phyloP scores from a whole-genome alignment of 257 asterid genomes.

The Solanum infundibuliforme region DNA sequence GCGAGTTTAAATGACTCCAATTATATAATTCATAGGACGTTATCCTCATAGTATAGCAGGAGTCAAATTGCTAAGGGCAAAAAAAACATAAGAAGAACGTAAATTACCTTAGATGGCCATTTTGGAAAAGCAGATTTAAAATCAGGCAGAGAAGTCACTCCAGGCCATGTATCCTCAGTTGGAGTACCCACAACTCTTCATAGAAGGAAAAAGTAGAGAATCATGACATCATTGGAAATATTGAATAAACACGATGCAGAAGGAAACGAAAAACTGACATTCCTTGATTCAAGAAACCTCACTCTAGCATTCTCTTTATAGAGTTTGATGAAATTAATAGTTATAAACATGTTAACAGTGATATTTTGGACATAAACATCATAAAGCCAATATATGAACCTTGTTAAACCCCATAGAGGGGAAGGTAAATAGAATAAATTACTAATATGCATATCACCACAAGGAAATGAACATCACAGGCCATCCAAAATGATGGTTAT shows the following conservation, averaged over 20 bases:
- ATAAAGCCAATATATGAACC: not conserved
- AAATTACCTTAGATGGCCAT: constrained; percentile 70
- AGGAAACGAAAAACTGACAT: not conserved
- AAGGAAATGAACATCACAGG: not conserved
- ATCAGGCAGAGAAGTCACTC: constrained; percentile 92
- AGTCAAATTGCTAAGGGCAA: not conserved
- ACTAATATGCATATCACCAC: not conserved
- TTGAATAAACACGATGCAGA: not conserved
- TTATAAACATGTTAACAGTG: not conserved
- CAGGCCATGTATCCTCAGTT: constrained; percentile 86
- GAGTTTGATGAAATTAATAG: not conserved
- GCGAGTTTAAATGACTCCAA: constrained; percentile 9
- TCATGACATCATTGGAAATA: not conserved
- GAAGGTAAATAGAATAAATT: not conserved
- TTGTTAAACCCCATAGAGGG: not conserved
- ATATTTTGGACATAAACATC: not conserved
- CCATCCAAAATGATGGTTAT: not conserved
- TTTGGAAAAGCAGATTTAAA: constrained; percentile 75
- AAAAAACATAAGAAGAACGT: not conserved
- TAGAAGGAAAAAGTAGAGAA: constrained; percentile 7
- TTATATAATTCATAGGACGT: not conserved
- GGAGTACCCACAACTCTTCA: constrained; percentile 90
- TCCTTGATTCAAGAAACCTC: not conserved
- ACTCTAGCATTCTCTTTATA: not conserved
- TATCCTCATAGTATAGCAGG: not conserved